phyloP scores from a whole-genome alignment of 805 yeast species.

The Candida hispaniensis region DNA sequence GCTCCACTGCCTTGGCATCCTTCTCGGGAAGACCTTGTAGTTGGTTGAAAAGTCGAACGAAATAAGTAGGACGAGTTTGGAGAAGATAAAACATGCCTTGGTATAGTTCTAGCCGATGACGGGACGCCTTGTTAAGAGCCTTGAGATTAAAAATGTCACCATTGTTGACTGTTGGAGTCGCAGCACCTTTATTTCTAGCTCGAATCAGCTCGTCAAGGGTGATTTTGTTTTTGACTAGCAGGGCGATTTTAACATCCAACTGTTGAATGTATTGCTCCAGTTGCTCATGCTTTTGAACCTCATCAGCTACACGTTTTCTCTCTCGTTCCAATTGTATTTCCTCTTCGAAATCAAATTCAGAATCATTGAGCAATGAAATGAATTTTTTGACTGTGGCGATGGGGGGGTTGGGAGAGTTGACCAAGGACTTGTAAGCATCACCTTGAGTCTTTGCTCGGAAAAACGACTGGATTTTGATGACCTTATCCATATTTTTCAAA shows the following conservation, averaged over 20 bases:
- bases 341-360: constrained; percentile 61
- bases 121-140: constrained; percentile 31
- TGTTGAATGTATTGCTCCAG: constrained; percentile 66
- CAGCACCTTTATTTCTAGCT: constrained; percentile 32
- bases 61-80: constrained; percentile 72
- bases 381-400: constrained; percentile 65
- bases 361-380: constrained; percentile 62
- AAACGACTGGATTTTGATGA: constrained; percentile 63
- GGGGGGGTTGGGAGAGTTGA: constrained; percentile 65
- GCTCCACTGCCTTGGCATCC: constrained; percentile 28
- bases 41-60: constrained; percentile 42
- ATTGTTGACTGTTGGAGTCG: constrained; percentile 21
- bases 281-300: constrained; percentile 57
- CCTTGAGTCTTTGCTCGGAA: constrained; percentile 60
- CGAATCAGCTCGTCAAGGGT: constrained; percentile 56
- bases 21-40: constrained; percentile 26
- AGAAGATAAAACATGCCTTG: constrained; percentile 71
- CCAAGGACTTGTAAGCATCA: constrained; percentile 60
- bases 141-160: constrained; percentile 31
- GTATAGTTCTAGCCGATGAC: constrained; percentile 49
- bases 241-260: constrained; percentile 64
- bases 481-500: constrained; percentile 41
- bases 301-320: constrained; percentile 58
- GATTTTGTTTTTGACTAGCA: constrained; percentile 69
- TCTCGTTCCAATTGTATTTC: constrained; percentile 57